These are phyloP conservation scores for Globisporangium cystogenes DNA, from an alignment of 352 stramenopile species.

Conservation along the genomic window DNA sequence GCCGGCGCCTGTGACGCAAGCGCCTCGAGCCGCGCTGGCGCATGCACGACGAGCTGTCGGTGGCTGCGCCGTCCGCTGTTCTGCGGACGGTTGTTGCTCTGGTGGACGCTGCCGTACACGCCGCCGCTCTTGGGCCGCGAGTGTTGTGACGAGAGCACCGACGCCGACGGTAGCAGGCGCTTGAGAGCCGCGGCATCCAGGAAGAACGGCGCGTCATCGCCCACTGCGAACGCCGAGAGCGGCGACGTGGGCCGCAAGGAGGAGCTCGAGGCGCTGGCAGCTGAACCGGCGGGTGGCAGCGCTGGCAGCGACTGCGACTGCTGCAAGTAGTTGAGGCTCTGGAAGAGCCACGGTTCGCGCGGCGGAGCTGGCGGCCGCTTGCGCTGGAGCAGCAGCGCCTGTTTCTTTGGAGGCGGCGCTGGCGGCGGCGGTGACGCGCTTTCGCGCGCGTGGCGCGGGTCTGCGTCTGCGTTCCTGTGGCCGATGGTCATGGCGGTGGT, in stretches of 20 bases:
- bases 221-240: neutral
- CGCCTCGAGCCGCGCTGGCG: constrained; percentile 36
- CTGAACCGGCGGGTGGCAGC: neutral
- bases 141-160: constrained; percentile 10
- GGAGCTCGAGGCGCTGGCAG: constrained; percentile 1
- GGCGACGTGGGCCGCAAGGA: neutral
- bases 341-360: constrained; percentile 68
- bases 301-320: constrained; percentile 7
- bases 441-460: neutral
- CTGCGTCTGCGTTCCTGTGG: neutral
- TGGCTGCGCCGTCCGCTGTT: constrained; percentile 3
- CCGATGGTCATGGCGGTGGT: constrained; percentile 1
- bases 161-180: constrained; percentile 37
- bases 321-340: constrained; percentile 39
- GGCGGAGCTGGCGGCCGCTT: constrained; percentile 16
- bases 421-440: constrained; percentile 1
- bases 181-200: constrained; percentile 60
- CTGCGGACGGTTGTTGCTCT: constrained; percentile 8
- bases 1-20: constrained; percentile 15
- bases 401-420: constrained; percentile 15
- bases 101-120: constrained; percentile 8
- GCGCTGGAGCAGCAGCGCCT: constrained; percentile 17
- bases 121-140: constrained; percentile 8
- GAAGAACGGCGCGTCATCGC: constrained; percentile 37
- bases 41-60: constrained; percentile 6